These are phyloP conservation scores for Ambrosiella xylebori DNA, from an alignment of 2,329 filamentous ascomycete species.

Conservation along the genomic window DNA sequence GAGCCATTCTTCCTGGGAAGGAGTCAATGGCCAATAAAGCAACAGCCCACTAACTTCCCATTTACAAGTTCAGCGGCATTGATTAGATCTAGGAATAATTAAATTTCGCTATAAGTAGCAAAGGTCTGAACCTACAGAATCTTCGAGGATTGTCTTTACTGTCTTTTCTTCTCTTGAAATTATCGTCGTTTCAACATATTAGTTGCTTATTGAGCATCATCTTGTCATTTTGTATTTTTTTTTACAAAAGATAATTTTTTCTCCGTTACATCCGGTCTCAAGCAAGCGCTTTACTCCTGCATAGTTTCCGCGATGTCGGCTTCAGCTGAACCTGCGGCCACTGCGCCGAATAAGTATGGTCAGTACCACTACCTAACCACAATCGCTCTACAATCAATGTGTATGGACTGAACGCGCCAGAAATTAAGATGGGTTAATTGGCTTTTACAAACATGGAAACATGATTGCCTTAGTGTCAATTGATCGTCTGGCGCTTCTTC, in stretches of 20 bases:
- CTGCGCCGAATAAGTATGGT: conserved; percentile 14
- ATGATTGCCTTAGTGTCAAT: neutral
- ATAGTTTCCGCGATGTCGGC: conserved; percentile 5
- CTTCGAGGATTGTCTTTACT: too few relatives aligned
- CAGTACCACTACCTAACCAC: conserved; percentile 12
- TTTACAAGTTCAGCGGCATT: neutral
- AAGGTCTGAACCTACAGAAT: neutral
- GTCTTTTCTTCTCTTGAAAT: too few relatives aligned
- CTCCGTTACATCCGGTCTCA: neutral
- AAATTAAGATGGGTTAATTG: too few relatives aligned
- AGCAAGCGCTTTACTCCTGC: neutral
- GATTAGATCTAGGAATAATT: too few relatives aligned
- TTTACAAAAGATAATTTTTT: neutral
- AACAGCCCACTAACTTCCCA: neutral
- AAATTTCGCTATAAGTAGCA: neutral
- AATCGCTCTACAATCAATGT: neutral
- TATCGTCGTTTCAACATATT: too few relatives aligned
- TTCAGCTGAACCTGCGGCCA: neutral
- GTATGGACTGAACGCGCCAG: neutral
- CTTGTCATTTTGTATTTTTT: neutral
- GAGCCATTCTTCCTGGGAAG: neutral
- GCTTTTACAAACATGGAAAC: too few relatives aligned
- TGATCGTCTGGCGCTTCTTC: neutral
- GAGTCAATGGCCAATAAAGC: neutral
- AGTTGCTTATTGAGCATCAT: too few relatives aligned